Percentiles rank a stretch among this genome's conserved stretches.
These are phyloP conservation scores for Boechera stricta DNA, from an alignment of 345 rosid genomes.

Conservation along the genomic window DNA sequence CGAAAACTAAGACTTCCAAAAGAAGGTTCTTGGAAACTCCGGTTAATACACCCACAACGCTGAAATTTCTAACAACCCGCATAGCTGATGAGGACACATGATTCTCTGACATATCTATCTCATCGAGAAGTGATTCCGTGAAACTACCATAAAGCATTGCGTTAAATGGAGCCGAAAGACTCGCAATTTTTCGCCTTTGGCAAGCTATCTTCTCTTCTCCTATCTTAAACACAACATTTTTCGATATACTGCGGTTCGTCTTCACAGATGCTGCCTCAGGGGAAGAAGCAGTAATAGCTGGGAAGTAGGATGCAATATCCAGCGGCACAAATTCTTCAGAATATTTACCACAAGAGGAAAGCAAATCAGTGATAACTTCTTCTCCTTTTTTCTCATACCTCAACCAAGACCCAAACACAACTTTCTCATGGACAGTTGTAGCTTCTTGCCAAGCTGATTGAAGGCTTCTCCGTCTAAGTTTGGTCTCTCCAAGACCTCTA, in stretches of 20 bases:
- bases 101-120: slow-evolving; percentile 89
- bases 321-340: slow-evolving; percentile 71
- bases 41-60: slow-evolving; percentile 60
- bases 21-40: slow-evolving; percentile 65
- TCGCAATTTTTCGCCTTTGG: slow-evolving; percentile 76
- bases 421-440: slow-evolving; percentile 79
- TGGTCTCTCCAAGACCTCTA: slow-evolving; percentile 91
- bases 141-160: slow-evolving; percentile 94
- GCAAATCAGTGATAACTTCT: slow-evolving; percentile 83
- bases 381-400: slow-evolving; percentile 91
- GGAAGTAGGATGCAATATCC: slow-evolving; percentile 67
- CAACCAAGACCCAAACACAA: slow-evolving; percentile 92
- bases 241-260: slow-evolving; percentile 34
- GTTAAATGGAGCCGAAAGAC: slow-evolving; percentile 84
- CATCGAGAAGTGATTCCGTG: slow-evolving; percentile 77
- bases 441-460: slow-evolving; percentile 92
- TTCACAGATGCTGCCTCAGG: slow-evolving; percentile 48
- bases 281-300: slow-evolving; percentile 45
- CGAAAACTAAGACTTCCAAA: slow-evolving; percentile 82
- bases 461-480: slow-evolving; percentile 85
- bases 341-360: slow-evolving; percentile 75
- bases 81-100: slow-evolving; percentile 73
- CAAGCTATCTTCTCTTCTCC: slow-evolving; percentile 80
- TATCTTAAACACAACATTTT: slow-evolving; percentile 67
- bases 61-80: slow-evolving; percentile 71